phyloP scores from a whole-genome alignment of 257 asterid species.

The Penstemon eatonii region DNA sequence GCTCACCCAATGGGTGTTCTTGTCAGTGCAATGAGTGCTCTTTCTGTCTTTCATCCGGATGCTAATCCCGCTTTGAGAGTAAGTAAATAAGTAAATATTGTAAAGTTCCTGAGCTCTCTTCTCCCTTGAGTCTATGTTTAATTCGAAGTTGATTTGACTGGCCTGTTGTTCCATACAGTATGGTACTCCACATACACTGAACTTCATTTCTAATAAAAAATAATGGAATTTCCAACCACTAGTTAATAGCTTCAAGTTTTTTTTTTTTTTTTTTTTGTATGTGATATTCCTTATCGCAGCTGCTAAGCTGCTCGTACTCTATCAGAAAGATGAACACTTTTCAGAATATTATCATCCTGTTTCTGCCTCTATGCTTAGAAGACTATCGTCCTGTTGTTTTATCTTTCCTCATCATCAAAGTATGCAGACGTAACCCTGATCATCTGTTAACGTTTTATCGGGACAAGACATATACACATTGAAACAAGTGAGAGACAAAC shows the following conservation, averaged over 20 bases:
- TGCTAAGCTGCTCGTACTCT: too few species aligned
- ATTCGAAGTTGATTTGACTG: neutral
- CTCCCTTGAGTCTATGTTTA: constrained; percentile 5
- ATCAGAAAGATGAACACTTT: too few species aligned
- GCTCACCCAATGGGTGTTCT: constrained; percentile 99
- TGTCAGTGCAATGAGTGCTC: constrained; percentile 95
- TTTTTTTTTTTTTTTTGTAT: too few species aligned
- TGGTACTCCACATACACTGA: neutral
- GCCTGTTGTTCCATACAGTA: constrained; percentile 8
- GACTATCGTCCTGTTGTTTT: neutral
- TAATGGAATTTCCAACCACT: too few species aligned
- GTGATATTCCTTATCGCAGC: too few species aligned
- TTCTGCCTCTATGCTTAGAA: too few species aligned
- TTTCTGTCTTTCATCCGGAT: constrained; percentile 97
- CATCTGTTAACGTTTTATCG: constrained; percentile 35
- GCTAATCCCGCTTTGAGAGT: constrained; percentile 99
- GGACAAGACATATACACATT: constrained; percentile 88
- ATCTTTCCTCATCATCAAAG: constrained; percentile 7
- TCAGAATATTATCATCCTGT: too few species aligned
- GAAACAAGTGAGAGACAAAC: constrained; percentile 92
- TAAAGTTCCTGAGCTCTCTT: constrained; percentile 3
- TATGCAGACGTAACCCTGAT: constrained; percentile 8
- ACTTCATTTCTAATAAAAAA: too few species aligned
- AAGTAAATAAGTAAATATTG: constrained; percentile 23
- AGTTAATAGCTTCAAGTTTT: too few species aligned